Evolutionary conservation across 2,329 filamentous ascomycete species (phyloP).

Genomic region (Talaromyces piceae): DNA sequence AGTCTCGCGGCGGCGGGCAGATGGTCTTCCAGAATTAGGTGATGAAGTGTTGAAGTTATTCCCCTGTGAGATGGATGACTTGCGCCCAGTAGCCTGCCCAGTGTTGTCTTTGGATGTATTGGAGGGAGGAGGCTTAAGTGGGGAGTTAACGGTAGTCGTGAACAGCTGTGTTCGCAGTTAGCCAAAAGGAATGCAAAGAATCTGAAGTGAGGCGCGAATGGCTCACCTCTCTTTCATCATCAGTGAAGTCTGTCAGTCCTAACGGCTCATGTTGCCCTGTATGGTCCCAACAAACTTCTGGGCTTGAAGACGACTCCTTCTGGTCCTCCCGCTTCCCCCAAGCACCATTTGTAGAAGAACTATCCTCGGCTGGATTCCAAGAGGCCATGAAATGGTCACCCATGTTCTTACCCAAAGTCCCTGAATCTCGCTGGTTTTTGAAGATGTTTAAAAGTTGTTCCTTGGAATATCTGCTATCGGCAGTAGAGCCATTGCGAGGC

Average conservation of each 20-base stretch:
- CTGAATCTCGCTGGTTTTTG: slow-evolving; percentile 49
- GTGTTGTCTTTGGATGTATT: slow-evolving; percentile 52
- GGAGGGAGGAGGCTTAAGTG: slow-evolving; percentile 75
- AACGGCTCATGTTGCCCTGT: slow-evolving; percentile 64
- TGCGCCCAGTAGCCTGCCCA: slow-evolving; percentile 53
- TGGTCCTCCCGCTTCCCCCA: slow-evolving; percentile 75
- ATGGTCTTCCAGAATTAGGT: slow-evolving; percentile 65
- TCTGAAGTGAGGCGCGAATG: slow-evolving; percentile 8
- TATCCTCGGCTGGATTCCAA: slow-evolving; percentile 71
- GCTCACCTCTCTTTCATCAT: slow-evolving; percentile 58
- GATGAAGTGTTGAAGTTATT: slow-evolving; percentile 64
- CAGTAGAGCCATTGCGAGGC: slow-evolving; percentile 48
- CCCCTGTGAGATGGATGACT: slow-evolving; percentile 65
- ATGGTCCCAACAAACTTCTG: slow-evolving; percentile 87
- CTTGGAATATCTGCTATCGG: slow-evolving; percentile 62
- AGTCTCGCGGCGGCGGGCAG: slow-evolving; percentile 75
- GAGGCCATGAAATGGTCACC: slow-evolving; percentile 63
- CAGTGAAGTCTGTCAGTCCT: slow-evolving; percentile 62
- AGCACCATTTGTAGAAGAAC: slow-evolving; percentile 52
- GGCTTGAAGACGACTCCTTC: slow-evolving; percentile 66
- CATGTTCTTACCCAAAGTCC: slow-evolving; percentile 52
- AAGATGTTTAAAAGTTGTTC: slow-evolving; percentile 73
- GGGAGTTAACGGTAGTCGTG: slow-evolving; percentile 81
- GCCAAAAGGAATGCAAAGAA: not conserved
- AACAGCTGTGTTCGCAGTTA: slow-evolving; percentile 56